Evolutionary conservation across 768 basidiomycete species (phyloP), one percentile per base, ranked within the genome.

Genomic region (Tylopilus vinaceipallidus): DNA sequence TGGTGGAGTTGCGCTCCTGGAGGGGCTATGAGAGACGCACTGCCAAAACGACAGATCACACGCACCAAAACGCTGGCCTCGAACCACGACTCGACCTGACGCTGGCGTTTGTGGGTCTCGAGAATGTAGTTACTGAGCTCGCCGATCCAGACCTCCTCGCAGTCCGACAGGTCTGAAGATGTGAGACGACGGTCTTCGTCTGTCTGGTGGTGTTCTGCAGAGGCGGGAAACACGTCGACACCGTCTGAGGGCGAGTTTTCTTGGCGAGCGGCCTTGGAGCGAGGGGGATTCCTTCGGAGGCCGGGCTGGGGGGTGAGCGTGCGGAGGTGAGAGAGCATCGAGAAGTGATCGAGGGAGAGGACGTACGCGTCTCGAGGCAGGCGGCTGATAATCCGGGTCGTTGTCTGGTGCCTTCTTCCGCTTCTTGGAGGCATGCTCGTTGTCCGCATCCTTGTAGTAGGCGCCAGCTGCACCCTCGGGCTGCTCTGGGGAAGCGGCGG

Each of bases 131-230:
- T 80, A 45, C 76, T 73, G 14, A 91, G 75, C 60, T 88, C 88
- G 22, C 72, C 75, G 37, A 73, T 69, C 91, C 91, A 92, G 14
- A 92, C 62, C 51, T 91, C 89, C 56, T 79, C 78, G 55, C 83
- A 89, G 51, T 91, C 90, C 24, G 90, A 88, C 53, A 92, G 71
- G 73, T 92, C 90, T 19, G 90, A 91, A 16, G 88, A 88, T 11
- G 71, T 67, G 12, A 79, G 70, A 33, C 71, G 70, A 40, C 58
- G 68, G 26, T 75, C 76, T 27, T 81, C 79, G 47, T 72, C 71
- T 14, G 57, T 57, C 30, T 59, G 64, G 42, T 52, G 63, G 32
- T 53, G 58, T 9, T 69, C 66, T 3, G 47, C 29, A 19, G 42
- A 46, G 13, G 51, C n/a, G 19, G 55, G 51, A 12, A 54, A 54